phyloP scores from a whole-genome alignment of 306 rosid species.

The Delonix regia region DNA sequence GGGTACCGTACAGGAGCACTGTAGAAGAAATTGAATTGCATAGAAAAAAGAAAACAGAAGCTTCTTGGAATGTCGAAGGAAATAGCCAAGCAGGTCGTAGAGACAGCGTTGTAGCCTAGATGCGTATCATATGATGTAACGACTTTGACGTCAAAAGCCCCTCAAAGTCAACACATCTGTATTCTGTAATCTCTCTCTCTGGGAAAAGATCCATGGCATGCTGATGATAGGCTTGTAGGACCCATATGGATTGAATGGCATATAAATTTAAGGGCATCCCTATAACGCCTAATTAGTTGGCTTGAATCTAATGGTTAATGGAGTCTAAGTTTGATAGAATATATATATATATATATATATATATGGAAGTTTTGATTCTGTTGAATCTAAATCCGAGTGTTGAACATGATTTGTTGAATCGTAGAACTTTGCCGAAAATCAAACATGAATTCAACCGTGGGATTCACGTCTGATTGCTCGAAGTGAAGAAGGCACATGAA shows the following conservation, averaged over 20 bases:
- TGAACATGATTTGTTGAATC: background rate
- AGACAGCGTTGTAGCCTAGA: background rate
- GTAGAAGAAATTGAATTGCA: background rate
- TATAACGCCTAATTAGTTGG: background rate
- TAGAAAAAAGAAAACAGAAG: slow-evolving; percentile 33
- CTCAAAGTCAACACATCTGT: slow-evolving; percentile 39
- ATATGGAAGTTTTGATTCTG: too few relatives aligned
- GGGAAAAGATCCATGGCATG: background rate
- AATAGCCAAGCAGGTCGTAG: slow-evolving; percentile 39
- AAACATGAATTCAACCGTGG: background rate
- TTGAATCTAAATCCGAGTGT: background rate
- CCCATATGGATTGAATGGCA: background rate
- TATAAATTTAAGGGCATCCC: background rate
- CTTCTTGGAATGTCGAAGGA: slow-evolving; percentile 67
- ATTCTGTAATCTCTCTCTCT: background rate
- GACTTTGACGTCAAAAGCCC: slow-evolving; percentile 57
- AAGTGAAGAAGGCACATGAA: background rate
- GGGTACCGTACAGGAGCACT: background rate
- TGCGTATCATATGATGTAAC: slow-evolving; percentile 36
- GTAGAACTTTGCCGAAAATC: background rate
- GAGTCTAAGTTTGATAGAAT: background rate
- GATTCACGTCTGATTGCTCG: background rate
- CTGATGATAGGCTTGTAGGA: background rate
- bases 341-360: too few relatives aligned
- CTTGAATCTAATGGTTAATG: background rate